Base-by-base conservation (phyloP, 768 basidiomycete genomes). In the Hygrocybe punicea region DNA sequence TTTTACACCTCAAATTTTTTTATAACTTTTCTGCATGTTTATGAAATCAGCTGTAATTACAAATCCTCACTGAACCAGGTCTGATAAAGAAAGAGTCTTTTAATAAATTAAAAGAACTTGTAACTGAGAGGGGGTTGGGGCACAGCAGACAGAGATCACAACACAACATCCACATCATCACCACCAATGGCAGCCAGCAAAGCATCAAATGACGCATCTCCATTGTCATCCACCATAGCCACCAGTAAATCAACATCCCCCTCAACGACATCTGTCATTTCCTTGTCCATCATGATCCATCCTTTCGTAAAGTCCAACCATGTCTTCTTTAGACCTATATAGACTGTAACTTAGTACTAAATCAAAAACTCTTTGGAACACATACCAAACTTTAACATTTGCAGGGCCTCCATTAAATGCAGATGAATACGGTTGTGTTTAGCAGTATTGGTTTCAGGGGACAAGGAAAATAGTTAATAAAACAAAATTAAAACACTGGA, bases 301-400 rank as follows among this genome's bases (percentile, higher is more conserved):
- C 55, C 55, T 33, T 39, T n/a, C 25, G 51, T 50, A 23, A 61
- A 61, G 35, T 62, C 49, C 36, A 55, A 37, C 21, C 36, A n/a
- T 23, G 51, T 53, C 42, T 59, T 55, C 58, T 59, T 58, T 23
- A 56, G 33, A 14, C 6, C 46, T 48, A 29, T 29, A 29, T 29
- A 14, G 13, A 25, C 5, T 29, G 24, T 21, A 19, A 13, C 4
- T 19, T 48, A 13, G 24, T 19, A 19, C 13, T 29, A 19, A 21
- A 29, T 48, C 17, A 29, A 19, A 14, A 25, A 21, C 19, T 14
- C 46, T 16, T 21, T 14, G 17, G 46, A 48, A 21, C 46, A 48
- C 46, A 13, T 29, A 48, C 50, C 50, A 23, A 56, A 66, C 40
- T 66, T 66, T 2, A 60, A 35, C 53, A 66, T 62, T 34, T 66